These are phyloP conservation scores for Cladosporium sp. DNA, from an alignment of 2,329 filamentous ascomycete species.

Conservation along the genomic window DNA sequence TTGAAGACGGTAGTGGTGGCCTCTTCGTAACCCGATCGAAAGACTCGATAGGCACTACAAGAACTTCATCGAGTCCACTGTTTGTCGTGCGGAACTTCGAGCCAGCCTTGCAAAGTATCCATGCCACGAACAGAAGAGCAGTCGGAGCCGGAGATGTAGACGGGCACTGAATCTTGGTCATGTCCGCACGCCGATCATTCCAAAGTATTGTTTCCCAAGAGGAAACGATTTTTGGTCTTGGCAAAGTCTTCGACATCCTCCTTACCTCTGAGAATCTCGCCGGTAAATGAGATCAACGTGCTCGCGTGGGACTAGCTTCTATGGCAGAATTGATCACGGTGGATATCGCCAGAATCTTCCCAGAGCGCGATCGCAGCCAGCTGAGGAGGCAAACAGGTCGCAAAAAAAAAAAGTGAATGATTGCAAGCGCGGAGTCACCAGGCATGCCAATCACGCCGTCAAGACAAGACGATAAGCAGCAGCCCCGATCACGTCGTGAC, in stretches of 20 bases:
- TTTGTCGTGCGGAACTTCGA: conserved; percentile 34
- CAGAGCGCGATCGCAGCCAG: conserved; percentile 10
- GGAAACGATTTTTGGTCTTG: conserved; percentile 19
- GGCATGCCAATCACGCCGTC: no score
- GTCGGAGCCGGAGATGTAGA: conserved; percentile 23
- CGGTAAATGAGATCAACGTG: conserved; percentile 32
- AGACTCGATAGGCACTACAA: no score
- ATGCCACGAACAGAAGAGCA: conserved; percentile 22
- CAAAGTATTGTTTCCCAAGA: conserved; percentile 23
- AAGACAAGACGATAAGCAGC: no score
- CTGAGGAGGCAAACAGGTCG: conserved; percentile 1
- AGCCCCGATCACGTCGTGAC: no score
- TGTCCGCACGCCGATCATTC: conserved; percentile 23
- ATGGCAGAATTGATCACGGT: conserved; percentile 42
- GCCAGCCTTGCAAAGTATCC: conserved; percentile 32
- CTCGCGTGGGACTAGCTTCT: conserved; percentile 40
- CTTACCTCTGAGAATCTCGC: conserved; percentile 21
- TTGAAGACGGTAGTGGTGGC: no score
- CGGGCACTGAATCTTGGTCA: conserved; percentile 22
- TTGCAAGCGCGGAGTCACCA: not conserved
- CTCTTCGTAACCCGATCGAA: no score
- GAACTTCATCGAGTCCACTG: conserved; percentile 44
- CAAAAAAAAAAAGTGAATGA: conserved; percentile 28
- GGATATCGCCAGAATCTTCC: conserved; percentile 6
- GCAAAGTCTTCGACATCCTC: conserved; percentile 20